Evolutionary conservation across 495 filamentous ascomycete species (phyloP).

Genomic region (Neurospora sp.): DNA sequence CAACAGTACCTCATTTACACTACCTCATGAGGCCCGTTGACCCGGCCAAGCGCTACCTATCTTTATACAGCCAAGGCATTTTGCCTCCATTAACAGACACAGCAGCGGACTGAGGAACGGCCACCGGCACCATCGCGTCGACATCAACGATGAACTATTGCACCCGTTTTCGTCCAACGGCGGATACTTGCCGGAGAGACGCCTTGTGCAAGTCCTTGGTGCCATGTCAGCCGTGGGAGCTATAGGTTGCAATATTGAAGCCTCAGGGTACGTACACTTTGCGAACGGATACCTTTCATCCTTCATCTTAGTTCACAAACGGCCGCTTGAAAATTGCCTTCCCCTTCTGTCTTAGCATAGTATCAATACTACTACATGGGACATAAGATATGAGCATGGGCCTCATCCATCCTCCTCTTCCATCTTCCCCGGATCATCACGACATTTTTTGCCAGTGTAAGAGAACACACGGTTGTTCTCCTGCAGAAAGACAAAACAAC

Average conservation of each 20-base stretch:
- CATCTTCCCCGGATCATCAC: not conserved
- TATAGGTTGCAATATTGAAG: not conserved
- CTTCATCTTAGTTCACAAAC: not conserved
- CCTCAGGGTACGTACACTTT: not conserved
- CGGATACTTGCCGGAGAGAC: not conserved
- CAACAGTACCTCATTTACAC: not conserved
- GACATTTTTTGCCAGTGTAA: not conserved
- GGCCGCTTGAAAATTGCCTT: not conserved
- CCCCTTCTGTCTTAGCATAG: not conserved
- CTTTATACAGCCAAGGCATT: not conserved
- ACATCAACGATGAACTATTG: not conserved
- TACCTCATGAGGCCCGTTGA: not conserved
- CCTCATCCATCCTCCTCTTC: not conserved
- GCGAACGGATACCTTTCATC: not conserved
- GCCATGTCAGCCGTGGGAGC: slow-evolving; percentile 2
- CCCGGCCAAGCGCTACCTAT: not conserved
- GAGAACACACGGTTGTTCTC: not conserved
- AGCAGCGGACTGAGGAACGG: not conserved
- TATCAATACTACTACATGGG: not conserved
- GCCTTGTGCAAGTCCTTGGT: slow-evolving; percentile 2
- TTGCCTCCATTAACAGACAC: not conserved
- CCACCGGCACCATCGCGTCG: not conserved
- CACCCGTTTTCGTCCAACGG: not conserved
- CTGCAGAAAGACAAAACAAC: not conserved
- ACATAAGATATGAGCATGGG: not conserved